Evolutionary conservation across 495 filamentous ascomycete genomes (phyloP), one percentile per base, ranked within the genome.

Genomic region (Xylaria castorea): DNA sequence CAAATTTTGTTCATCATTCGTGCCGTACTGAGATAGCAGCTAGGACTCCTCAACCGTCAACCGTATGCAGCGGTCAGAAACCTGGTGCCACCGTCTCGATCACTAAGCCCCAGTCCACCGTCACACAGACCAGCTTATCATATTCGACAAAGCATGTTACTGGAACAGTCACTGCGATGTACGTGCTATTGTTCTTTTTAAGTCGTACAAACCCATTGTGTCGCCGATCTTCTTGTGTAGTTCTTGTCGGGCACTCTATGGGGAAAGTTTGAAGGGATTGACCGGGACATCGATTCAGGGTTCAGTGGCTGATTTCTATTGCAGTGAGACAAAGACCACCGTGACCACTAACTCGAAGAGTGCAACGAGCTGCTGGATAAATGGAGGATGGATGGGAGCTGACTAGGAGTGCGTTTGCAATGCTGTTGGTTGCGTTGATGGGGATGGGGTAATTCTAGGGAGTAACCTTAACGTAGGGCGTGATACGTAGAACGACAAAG

Each of bases 151-250:
- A 72, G 14, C 82, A 82, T 30, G 62, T 79, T 4, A 71, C 75
- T 1, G 82, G 80, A 6, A 85, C 81, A 27, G 75, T 84, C 18
- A 81, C 77, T 78, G 66, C 82, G 30, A 81, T 78, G 83, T 84
- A 81, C 12, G 82, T 74, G n/a, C 16, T 34, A 44, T 22, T 40
- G 14, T 11, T 36, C 12, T 38, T 38, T 38, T 38, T 38, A 14
- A 40, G 14, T 16, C 22, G 30, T 27, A 20, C 2, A 11, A 64
- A 27, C 14, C 1, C 61, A 16, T 38, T 14, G 20, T 38, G 34
- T 8, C 58, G 4, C 32, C 18, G 25, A 32, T 34, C 9, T 2
- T 22, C 57, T n/a, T 38, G 30, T 38, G 12, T 18, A 40, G 2
- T 27, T 9, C 7, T 3, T 46, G 36, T 25, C 7, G 5, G 22